Percentiles rank a stretch among this genome's conserved stretches.
Evolutionary conservation across 768 basidiomycete genomes (phyloP).

Genomic region (Lactarius hatsudake): DNA sequence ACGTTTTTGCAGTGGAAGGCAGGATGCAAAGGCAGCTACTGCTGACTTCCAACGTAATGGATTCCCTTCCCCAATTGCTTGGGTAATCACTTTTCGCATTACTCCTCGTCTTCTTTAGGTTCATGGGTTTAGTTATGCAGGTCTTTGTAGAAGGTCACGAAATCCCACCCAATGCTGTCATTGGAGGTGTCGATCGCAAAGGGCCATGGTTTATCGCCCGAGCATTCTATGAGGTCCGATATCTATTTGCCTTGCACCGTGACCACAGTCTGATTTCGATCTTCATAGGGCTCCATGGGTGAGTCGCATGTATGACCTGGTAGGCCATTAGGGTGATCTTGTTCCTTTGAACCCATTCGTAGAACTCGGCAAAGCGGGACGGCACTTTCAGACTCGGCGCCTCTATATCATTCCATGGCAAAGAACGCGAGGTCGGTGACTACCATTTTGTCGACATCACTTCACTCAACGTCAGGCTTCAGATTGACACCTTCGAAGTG

Average conservation of each 20-base stretch:
- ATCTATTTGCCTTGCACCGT: background rate
- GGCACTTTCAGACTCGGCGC: constrained; percentile 34
- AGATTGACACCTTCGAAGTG: constrained; percentile 37
- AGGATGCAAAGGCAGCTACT: constrained; percentile 16
- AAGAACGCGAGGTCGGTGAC: constrained; percentile 34
- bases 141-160: constrained; percentile 22
- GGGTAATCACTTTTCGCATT: constrained; percentile 12
- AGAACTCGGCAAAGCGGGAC: constrained; percentile 39
- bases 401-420: constrained; percentile 36
- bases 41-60: constrained; percentile 19
- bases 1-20: constrained; percentile 24
- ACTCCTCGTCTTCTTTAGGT: background rate
- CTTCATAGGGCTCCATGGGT: constrained; percentile 21
- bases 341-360: background rate
- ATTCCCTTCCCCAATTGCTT: constrained; percentile 24
- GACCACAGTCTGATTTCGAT: background rate
- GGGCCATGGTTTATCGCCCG: constrained; percentile 24
- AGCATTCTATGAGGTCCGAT: constrained; percentile 25
- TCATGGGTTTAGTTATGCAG: constrained; percentile 5
- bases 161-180: constrained; percentile 25
- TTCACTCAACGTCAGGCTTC: background rate
- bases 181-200: constrained; percentile 24
- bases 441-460: background rate
- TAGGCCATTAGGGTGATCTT: background rate
- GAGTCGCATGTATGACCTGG: background rate